Evolutionary conservation across 2,329 filamentous ascomycete genomes (phyloP), one percentile per base, ranked within the genome.

Genomic region (Cytospora mali): DNA sequence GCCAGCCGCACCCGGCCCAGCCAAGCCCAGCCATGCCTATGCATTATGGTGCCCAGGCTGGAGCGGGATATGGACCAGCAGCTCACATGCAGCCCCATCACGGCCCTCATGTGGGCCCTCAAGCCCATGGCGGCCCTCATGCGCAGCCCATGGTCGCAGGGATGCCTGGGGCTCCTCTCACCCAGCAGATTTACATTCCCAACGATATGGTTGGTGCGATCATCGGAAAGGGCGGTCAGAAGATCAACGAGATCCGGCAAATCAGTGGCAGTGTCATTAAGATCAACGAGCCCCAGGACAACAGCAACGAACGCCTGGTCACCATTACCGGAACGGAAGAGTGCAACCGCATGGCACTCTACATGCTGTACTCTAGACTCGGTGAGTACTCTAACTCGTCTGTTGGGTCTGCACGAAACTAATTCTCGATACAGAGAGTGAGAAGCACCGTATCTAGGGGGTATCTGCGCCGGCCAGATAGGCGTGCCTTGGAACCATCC

Each of bases 191-290:
- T 69, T 99, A 91, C 79, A 99, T 99, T 71, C 95, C 95, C 63
- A 99, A 99, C 74, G 95, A 99, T 73, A 98, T 99, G 95, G 95
- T 99, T 59, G 95, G 95, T 67, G 95, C 95, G 61, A 99, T 99
- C 71, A 99, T 99, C 71, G 95, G 95, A 72, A 99, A 99, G 80
- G 95, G 95, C 66, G 95, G 95, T 68, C 91, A 93, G 61, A 99
- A 99, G 85, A 99, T 99, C 83, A 99, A 99, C 74, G 95, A 99
- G 79, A 99, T 99, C 68, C 88, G 95, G 69, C 93, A 97, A 76
- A 88, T 99, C 71, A 96, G 91, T 75, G 95, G 94, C 69, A 98
- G 94, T 79, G 93, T 99, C 53, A 98, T 99, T 77, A 99, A 99
- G 83, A 99, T 99, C 83, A 98, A 99, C 75, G 95, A 99, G 76